Base-by-base conservation (phyloP, 257 asterid species). In the Lithospermum erythrorhizon region DNA sequence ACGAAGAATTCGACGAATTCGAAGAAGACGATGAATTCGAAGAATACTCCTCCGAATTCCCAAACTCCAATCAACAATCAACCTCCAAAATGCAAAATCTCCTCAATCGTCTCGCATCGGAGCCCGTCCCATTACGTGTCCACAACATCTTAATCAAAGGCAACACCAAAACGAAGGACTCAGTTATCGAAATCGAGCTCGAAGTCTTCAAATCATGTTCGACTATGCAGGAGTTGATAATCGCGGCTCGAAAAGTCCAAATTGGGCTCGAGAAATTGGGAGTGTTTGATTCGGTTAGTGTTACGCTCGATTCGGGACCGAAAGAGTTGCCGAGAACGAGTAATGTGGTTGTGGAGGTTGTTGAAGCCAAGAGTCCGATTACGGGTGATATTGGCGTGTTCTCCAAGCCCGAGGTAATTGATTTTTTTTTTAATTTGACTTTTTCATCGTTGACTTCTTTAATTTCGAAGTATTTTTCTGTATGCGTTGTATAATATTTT, bases 321-420 rank as follows among this genome's bases (percentile, higher is more conserved):
- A 86, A 81, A 24, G 96, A 89, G 75, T 83, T 93, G 21, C 98
- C 98, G 17, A 95, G 94, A n/a, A 89, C 98, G 2, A 82, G 94
- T 9, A 93, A 86, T 55, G 82, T 93, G 21, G 68, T 93, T 60
- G 81, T 93, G 25, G 87, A 84, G 75, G 95, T 93, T 57, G 70
- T 70, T 3, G 98, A 27, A 7, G 32, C 32, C 32, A 27, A 27
- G 32, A 27, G 32, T 27, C 32, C 32, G 32, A 7, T 27, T 2
- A 27, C 32, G 4, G 32, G 32, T 2, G 32, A 27, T 27, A 27
- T 27, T 27, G 32, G 32, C 4, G 32, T 27, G 32, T 27, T 27
- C 32, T 27, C 32, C 32, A 27, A 27, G 32, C 32, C 32, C 7
- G 32, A 27, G 32, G 32, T 27, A 27, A 3, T 27, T 27, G 32